Conservation (phyloP, 192 early-diverging fungal species). For the Funneliformis geosporum region DNA sequence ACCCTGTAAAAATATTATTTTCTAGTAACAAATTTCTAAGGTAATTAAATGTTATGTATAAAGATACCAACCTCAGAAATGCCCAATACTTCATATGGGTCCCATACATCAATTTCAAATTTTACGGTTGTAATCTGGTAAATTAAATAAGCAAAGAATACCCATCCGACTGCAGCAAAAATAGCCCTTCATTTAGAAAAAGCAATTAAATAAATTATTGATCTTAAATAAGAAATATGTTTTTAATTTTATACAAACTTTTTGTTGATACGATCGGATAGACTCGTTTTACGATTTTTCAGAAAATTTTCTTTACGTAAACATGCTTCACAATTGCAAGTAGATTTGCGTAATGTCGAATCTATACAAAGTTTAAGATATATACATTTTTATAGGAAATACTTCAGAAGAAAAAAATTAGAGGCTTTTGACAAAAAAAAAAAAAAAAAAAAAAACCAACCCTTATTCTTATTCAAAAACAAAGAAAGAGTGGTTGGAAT, state of each 20-base stretch:
- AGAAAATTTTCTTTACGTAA: conserved; percentile 35
- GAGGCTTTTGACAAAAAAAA: too few species aligned
- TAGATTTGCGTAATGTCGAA: conserved; percentile 21
- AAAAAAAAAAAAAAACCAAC: conserved; percentile 22
- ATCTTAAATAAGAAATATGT: not conserved
- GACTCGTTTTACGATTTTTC: conserved; percentile 32
- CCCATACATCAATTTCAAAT: conserved; percentile 74
- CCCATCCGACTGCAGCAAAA: conserved; percentile 64
- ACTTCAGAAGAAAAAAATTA: not conserved
- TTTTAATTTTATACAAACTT: not conserved
- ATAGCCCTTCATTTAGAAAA: conserved; percentile 38
- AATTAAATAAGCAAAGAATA: conserved; percentile 61
- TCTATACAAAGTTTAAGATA: not conserved
- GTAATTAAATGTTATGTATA: not conserved
- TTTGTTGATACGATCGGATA: conserved; percentile 38
- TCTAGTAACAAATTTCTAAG: not conserved
- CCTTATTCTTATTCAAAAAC: conserved; percentile 44
- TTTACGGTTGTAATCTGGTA: conserved; percentile 66
- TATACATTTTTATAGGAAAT: not conserved
- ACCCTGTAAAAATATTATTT: not conserved
- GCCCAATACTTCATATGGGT: conserved; percentile 93
- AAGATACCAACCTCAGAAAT: conserved; percentile 59
- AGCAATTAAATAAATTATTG: not conserved
- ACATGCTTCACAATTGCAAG: conserved; percentile 43
- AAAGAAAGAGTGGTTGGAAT: conserved; percentile 71